Evolutionary conservation across 768 basidiomycete genomes (phyloP), one percentile per base, ranked within the genome.

Genomic region (Mycena rosella): DNA sequence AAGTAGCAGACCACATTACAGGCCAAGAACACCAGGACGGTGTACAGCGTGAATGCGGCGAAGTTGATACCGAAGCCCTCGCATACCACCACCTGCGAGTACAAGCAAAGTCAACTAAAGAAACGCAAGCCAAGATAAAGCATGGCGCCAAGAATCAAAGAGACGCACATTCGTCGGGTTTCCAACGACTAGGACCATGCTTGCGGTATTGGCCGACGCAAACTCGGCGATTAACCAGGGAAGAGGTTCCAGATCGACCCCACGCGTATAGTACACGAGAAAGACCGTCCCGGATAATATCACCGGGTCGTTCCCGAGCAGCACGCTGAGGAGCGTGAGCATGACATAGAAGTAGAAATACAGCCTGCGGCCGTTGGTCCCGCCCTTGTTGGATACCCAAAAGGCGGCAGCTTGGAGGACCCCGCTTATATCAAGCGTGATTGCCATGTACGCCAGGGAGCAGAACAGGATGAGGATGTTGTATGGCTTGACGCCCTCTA

Each of bases 401-500:
- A 94, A 96, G 0, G 96, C 96, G 3, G 96, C 89, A 18, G 92
- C 91, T 53, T 92, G 88, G 7, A 99, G 85, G 22, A 96, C 84
- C 9, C 97, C 96, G 0, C 95, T 96, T 10, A 91, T 86, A 74
- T 98, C 97, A 47, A 98, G 86, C 0, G 96, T 94, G 42, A 98
- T 91, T 8, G 96, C 90, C 84, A 98, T 91, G 79, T 98, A 98
- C 0, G 96, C 95, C 59, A 98, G 84, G 6, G 93, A 94, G 72
- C 94, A 89, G 80, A 99, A 98, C 1, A 99, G 82, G 24, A 94
- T 94, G 77, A 99, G 87, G 69, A 99, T 96, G 75, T 97, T 94
- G 74, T 96, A 94, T 0, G 96, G 96, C 71, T 92, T 88, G 29
- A 98, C 86, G 4, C 91, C 91, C 65, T 90, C 90, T 58, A 18